Conservation (phyloP, 139 green algal genomes). For the Volvox africanus region DNA sequence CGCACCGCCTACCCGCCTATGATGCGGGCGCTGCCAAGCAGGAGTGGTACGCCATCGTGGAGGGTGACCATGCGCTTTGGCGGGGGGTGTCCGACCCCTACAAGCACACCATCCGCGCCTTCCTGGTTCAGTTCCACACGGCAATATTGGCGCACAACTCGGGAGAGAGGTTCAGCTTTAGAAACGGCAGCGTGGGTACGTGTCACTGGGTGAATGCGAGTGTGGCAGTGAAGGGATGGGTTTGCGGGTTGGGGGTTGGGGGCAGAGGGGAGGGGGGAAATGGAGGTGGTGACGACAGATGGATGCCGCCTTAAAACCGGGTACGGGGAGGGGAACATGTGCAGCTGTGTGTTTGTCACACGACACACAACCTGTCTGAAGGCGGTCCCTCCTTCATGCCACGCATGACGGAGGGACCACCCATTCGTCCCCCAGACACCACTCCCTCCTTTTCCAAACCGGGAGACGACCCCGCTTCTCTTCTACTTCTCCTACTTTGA, state of each 20-base stretch:
- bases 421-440: no score
- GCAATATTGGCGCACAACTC: conserved; percentile 86
- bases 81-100: conserved; percentile 93
- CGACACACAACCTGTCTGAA: no score
- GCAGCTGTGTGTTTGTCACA: no score
- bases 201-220: not conserved
- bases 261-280: not conserved
- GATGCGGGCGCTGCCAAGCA: conserved; percentile 70
- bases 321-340: no score
- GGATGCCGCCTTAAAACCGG: not conserved
- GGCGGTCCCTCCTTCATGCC: no score
- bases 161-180: conserved; percentile 90
- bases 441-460: no score
- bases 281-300: no score
- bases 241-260: no score
- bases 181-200: conserved; percentile 90
- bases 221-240: no score
- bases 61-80: conserved; percentile 95
- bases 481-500: no score
- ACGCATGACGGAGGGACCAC: no score
- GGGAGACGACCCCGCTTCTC: no score
- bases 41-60: conserved; percentile 92
- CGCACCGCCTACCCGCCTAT: conserved; percentile 83
- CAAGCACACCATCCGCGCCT: conserved; percentile 98
- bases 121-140: conserved; percentile 97